phyloP scores from a whole-genome alignment of 805 yeast species.

The Ogataea parapolymorpha region DNA sequence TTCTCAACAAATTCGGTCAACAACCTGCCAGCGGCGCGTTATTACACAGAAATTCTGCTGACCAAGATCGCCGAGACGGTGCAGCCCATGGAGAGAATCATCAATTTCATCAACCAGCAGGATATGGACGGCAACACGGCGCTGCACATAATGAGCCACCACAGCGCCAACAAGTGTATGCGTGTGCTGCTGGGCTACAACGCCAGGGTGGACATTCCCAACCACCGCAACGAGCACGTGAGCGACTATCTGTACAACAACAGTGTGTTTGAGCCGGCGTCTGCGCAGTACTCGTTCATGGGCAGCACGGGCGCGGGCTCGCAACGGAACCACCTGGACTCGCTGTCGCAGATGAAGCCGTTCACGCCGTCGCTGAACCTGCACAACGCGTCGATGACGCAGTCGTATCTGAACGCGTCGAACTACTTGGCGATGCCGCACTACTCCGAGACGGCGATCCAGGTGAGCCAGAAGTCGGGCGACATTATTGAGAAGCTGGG shows the following conservation, averaged over 20 bases:
- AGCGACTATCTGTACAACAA: conserved; percentile 37
- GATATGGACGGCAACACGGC: conserved; percentile 58
- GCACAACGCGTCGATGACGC: conserved; percentile 14
- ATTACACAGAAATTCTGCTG: conserved; percentile 74
- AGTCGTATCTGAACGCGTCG: conserved; percentile 19
- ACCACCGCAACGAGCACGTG: conserved; percentile 41
- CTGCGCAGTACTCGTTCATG: conserved; percentile 8
- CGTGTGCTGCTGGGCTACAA: conserved; percentile 45
- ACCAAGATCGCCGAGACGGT: conserved; percentile 63
- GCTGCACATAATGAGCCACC: conserved; percentile 47
- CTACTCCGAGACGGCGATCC: conserved; percentile 51
- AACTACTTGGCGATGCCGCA: conserved; percentile 36
- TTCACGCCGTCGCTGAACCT: conserved; percentile 23
- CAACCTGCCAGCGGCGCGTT: conserved; percentile 74
- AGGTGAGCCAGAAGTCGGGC: conserved; percentile 47
- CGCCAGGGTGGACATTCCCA: conserved; percentile 51
- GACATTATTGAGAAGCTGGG: conserved; percentile 49
- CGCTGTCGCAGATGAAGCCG: conserved; percentile 25
- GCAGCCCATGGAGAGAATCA: conserved; percentile 58
- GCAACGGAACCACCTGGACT: conserved; percentile 17
- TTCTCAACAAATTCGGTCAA: conserved; percentile 61
- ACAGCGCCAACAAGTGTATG: conserved; percentile 44
- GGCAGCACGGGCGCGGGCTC: conserved; percentile 8
- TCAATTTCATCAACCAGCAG: conserved; percentile 53
- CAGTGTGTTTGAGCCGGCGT: conserved; percentile 17